Evolutionary conservation across 2,329 filamentous ascomycete genomes (phyloP).

Genomic region (Fusarium fracticaudum): DNA sequence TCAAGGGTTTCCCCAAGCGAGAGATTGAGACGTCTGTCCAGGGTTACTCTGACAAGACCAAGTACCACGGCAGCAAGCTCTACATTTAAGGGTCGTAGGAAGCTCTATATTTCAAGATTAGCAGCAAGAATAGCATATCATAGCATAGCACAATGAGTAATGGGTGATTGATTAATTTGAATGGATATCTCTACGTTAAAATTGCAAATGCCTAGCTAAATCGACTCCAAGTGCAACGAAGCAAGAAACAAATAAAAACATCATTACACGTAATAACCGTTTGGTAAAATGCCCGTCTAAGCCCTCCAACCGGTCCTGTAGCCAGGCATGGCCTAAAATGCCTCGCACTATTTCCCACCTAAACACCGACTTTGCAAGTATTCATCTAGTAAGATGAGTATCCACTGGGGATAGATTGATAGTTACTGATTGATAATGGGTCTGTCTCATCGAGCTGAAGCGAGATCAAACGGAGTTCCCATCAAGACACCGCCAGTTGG

Average conservation of each 20-base stretch:
- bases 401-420: not conserved
- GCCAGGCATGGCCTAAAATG: not conserved
- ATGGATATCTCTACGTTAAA: constrained; percentile 36
- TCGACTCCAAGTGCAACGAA: constrained; percentile 17
- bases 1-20: constrained; percentile 71
- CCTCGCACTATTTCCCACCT: constrained; percentile 6
- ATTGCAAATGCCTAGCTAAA: constrained; percentile 36
- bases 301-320: constrained; percentile 3
- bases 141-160: not conserved
- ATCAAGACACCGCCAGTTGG: constrained; percentile 31
- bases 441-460: constrained; percentile 25
- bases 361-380: constrained; percentile 33
- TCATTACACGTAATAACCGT: constrained; percentile 14
- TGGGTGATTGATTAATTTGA: constrained; percentile 17
- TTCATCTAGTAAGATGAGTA: constrained; percentile 13
- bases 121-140: not conserved
- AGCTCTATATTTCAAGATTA: not conserved
- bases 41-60: constrained; percentile 49
- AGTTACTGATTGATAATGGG: not conserved
- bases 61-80: constrained; percentile 59
- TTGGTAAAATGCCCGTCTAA: constrained; percentile 33
- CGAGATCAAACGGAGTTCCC: constrained; percentile 7
- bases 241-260: not conserved
- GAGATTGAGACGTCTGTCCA: constrained; percentile 43
- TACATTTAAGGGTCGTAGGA: not conserved